phyloP scores from a whole-genome alignment of 2,329 filamentous ascomycete genomes.

The Aspergillus floridensis region DNA sequence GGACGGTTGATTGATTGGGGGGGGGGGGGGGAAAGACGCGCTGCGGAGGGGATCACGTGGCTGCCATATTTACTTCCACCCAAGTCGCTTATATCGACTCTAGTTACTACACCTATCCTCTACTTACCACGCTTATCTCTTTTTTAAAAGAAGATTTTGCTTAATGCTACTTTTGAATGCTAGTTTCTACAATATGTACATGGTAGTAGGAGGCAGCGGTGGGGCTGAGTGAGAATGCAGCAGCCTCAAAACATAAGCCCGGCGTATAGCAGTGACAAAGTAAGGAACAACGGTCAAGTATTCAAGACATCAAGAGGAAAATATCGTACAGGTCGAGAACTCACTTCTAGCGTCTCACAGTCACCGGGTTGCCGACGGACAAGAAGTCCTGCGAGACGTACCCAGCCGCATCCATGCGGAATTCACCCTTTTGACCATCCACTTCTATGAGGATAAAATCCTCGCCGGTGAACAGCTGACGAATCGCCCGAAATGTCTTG shows the following conservation, averaged over 20 bases:
- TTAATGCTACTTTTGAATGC: slow-evolving; percentile 1
- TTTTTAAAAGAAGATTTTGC: no score
- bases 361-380: slow-evolving; percentile 31
- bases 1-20: slow-evolving; percentile 6
- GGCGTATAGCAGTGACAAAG: not conserved
- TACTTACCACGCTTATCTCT: no score
- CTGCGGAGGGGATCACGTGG: slow-evolving; percentile 26
- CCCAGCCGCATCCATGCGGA: slow-evolving; percentile 40
- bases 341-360: slow-evolving; percentile 9
- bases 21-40: slow-evolving; percentile 23
- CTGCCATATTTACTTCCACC: not conserved
- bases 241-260: not conserved
- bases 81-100: no score
- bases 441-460: slow-evolving; percentile 41
- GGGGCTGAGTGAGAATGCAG: not conserved
- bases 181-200: not conserved
- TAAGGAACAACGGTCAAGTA: slow-evolving; percentile 6
- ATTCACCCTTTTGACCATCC: slow-evolving; percentile 33
- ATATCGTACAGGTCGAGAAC: not conserved
- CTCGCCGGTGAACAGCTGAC: slow-evolving; percentile 41
- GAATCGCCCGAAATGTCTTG: slow-evolving; percentile 34
- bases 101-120: no score
- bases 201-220: slow-evolving; percentile 10
- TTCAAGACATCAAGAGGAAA: slow-evolving; percentile 14
- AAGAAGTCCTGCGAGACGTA: slow-evolving; percentile 36